A percentile compares a stretch with the other conserved stretches of the same genome.
phyloP scores from a whole-genome alignment of 495 filamentous ascomycete genomes.

The Acidomyces sp. region DNA sequence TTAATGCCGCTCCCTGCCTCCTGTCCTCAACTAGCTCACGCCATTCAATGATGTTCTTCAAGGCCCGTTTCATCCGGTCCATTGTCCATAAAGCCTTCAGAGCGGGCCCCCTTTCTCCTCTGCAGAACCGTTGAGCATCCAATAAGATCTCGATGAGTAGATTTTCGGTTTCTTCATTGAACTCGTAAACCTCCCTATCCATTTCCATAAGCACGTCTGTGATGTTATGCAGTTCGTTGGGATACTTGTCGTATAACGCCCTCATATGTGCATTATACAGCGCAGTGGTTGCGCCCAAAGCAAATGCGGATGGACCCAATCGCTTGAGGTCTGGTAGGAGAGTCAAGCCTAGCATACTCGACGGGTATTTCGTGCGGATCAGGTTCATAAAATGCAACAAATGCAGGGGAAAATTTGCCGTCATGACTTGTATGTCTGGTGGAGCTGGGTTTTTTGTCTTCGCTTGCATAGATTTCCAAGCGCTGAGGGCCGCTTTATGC shows the following conservation, averaged over 20 bases:
- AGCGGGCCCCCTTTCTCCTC: constrained; percentile 10
- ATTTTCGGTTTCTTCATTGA: constrained; percentile 41
- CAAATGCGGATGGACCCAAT: constrained; percentile 54
- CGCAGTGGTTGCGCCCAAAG: constrained; percentile 56
- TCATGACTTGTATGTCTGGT: constrained; percentile 40
- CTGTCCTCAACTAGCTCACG: constrained; percentile 11
- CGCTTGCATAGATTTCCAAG: not conserved
- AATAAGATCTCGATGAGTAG: constrained; percentile 32
- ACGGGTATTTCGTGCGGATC: constrained; percentile 46
- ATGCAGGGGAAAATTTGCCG: constrained; percentile 52
- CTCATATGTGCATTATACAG: constrained; percentile 64
- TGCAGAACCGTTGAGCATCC: constrained; percentile 1
- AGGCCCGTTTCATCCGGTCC: constrained; percentile 13
- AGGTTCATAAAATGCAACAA: constrained; percentile 51
- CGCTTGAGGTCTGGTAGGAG: constrained; percentile 58
- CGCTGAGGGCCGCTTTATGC: constrained; percentile 18
- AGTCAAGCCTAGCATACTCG: constrained; percentile 46
- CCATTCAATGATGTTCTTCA: constrained; percentile 15
- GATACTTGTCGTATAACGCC: constrained; percentile 48
- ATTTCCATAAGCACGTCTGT: constrained; percentile 60
- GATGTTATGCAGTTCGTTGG: constrained; percentile 45
- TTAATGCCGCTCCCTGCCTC: constrained; percentile 16
- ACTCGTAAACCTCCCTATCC: constrained; percentile 53
- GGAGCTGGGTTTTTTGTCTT: constrained; percentile 4
- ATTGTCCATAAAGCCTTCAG: constrained; percentile 12